Base-by-base conservation (phyloP, 495 filamentous ascomycete genomes). In the Annulohypoxylon stygium region DNA sequence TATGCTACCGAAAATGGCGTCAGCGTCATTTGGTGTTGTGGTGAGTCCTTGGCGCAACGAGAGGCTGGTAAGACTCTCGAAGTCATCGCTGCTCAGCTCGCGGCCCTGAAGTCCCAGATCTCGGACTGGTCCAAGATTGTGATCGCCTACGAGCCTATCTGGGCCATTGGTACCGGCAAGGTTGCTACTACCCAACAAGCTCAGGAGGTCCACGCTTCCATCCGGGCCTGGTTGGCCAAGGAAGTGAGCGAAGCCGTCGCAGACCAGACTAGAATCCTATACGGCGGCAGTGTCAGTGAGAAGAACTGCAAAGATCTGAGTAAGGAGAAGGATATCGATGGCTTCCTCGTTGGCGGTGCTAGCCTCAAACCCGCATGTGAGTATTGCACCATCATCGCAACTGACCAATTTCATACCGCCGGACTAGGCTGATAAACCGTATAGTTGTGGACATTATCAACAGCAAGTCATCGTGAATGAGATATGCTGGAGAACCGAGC, bases 161-260 rank as follows among this genome's bases (percentile, higher is more conserved):
- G 96, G 95, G 97, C 95, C 75, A 98, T 98, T 78, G 96, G 97
- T 69, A 98, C 96, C 70, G 96, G 96, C 78, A 98, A 97, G 86
- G 96, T 98, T 67, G 96, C 96, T 76, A 94, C 90, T 59, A 95
- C 93, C 50, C 86, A 93, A 85, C 94, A 98, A 85, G 94, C 94
- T 65, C 94, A 97, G 86, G 94, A 98, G 82, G 94, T 96, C 67
- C 96, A 99, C 83, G 91, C 89, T 55, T 94, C 91, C 69, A 97
- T 99, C 82, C 93, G 96, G 74, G 83, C 90, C 75, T 99, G 95
- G 95, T 85, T 99, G 76, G 86, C 84, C 71, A 86, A 90, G 74
- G 87, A 90, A 66, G 88, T 98, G 69, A 91, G 89, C 75, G 80
- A 90, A 41, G 82, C 89, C 69, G 92, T 88, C 53, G 86, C 92